Base-by-base conservation (phyloP, 129 eudicot genomes). In the Ambrosia artemisiifolia region DNA sequence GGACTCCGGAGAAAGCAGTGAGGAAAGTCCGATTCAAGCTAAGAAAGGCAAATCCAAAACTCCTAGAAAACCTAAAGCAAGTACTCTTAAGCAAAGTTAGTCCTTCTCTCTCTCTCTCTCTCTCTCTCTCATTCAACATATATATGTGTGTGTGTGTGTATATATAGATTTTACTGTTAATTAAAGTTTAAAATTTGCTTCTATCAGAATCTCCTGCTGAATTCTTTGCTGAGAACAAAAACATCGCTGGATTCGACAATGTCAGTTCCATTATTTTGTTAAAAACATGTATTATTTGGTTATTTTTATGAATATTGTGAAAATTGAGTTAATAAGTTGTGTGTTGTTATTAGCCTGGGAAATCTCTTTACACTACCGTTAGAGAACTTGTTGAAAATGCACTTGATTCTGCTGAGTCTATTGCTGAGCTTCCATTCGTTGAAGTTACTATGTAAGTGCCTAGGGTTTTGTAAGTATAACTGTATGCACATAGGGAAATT, bases 351-450 rank as follows among this genome's bases (percentile, higher is more conserved):
- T 79, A 95, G 99, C 99, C 97, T 6, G 99, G 99, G 50, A 95
- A 95, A 74, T 76, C 86, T 18, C 87, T 95, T 50, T 95, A 95
- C 73, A 95, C 99, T 40, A 95, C 99, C 11, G 97, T 95, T 72
- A 79, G 99, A 72, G 99, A 95, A 80, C 91, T 95, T 72, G 97
- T 95, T 86, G 99, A 95, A 74, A 95, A 95, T 86, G 87, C 97
- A 12, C 96, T 95, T 71, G 99, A 95, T 85, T 95, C 99, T 38
- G 93, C 99, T 9, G 99, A 95, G 81, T 88, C 99, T 19, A 80
- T 95, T 79, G 86, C 96, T 0, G 94, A 91, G 81, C 97, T 95
- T 59, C 99, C 99, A 24, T 75, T 83, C 14, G 88, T 95, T 64
- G 99, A 95, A 79, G 83, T 95, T 49, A 83, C 91, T n/a, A 95